Evolutionary conservation across 306 rosid species (phyloP), one percentile per base, ranked within the genome.

Genomic region (Ormosia semicastrata): DNA sequence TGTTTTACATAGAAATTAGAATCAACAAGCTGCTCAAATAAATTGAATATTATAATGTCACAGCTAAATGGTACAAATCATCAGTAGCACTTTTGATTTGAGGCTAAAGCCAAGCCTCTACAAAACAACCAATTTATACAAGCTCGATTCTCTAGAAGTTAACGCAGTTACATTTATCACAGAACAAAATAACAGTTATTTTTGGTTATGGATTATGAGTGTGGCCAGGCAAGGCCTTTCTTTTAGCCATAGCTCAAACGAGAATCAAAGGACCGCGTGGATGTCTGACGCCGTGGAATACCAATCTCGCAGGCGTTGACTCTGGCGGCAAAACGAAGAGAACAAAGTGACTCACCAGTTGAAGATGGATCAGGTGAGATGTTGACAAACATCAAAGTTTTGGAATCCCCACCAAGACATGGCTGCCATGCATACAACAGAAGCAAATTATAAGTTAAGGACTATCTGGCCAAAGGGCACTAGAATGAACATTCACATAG

Each of bases 231-330:
- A 37, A 17, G 63, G 59, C 66, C 18, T 62, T 50, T 5, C 32
- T 37, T 32, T 87, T 71, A 93, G 75, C 94, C 93, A 15, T 76
- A 89, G 82, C 93, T 90, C 89, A 89, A 80, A 37, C 95, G 91
- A 79, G 90, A 75, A 81, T 94, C 97, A n/a, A 85, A 36, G 53
- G 90, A 84, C 75, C 84, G 84, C 32, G 85, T 75, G 4, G 89
- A 79, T 77, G 97, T 92, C 81, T 94, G 98, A 3, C 98, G 97
- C 57, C 97, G 89, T 2, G 97, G 98, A 82, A 94, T 82, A 12
- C 97, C 98, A 7, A 94, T 94, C 82, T 94, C 98, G 12, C 98
- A 94, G 43, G 97, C 87, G 76, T 94, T 94, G 24, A 94, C 97
- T 85, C 98, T 76, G 3, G 97, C 91, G 1, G 98, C 98, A 70